phyloP scores from a whole-genome alignment of 129 eudicot species.

The Flaveria linearis region DNA sequence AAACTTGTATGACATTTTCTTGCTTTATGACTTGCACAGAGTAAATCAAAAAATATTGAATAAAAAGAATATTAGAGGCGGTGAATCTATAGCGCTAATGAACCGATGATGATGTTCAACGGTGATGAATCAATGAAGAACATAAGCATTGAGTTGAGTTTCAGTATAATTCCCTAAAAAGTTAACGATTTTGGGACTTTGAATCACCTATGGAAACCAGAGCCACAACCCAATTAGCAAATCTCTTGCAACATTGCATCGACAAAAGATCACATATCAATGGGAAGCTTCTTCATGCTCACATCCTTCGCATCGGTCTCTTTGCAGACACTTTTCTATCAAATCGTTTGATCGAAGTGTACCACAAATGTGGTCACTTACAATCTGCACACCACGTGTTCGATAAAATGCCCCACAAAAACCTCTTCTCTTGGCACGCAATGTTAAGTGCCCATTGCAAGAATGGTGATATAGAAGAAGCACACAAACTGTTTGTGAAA shows the following conservation, averaged over 20 bases:
- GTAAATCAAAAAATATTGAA: too few species aligned
- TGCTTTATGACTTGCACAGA: too few species aligned
- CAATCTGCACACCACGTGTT: constrained; percentile 54
- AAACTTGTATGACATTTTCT: too few species aligned
- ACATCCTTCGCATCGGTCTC: constrained; percentile 52
- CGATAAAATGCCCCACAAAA: constrained; percentile 58
- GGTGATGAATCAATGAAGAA: too few species aligned
- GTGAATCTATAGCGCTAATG: too few species aligned
- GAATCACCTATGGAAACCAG: constrained; percentile 37
- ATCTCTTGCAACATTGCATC: constrained; percentile 58
- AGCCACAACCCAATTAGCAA: constrained; percentile 44
- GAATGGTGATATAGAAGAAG: constrained; percentile 41
- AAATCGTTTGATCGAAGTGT: constrained; percentile 71
- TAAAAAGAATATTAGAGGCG: too few species aligned
- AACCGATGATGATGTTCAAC: too few species aligned
- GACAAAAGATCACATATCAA: constrained; percentile 46
- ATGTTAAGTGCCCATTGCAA: constrained; percentile 59
- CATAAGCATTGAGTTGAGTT: too few species aligned
- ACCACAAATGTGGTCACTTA: constrained; percentile 55
- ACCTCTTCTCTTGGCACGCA: constrained; percentile 66
- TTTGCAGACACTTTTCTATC: constrained; percentile 53
- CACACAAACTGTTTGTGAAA: constrained; percentile 52
- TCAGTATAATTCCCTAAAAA: too few species aligned
- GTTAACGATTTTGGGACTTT: background rate
- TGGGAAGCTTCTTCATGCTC: constrained; percentile 65